A percentile compares a stretch with the other conserved stretches of the same genome.
phyloP scores from a whole-genome alignment of 164 flowering plant genomes.

The Warburgia ugandensis region DNA sequence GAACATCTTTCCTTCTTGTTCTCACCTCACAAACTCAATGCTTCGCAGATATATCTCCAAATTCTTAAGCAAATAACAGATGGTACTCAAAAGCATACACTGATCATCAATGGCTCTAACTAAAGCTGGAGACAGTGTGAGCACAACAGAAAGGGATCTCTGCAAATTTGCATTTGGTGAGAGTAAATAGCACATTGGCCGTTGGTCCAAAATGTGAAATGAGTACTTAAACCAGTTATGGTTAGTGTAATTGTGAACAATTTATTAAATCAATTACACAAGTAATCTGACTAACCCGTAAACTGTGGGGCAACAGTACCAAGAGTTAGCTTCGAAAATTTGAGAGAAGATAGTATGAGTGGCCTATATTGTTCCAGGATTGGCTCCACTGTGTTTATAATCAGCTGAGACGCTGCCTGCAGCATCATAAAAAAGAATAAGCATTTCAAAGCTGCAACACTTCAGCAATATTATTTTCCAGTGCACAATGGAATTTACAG shows the following conservation, averaged over 20 bases:
- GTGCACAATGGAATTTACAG: neutral
- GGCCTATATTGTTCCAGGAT: slow-evolving; percentile 88
- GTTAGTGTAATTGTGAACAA: neutral
- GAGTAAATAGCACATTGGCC: no score
- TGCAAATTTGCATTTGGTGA: no score
- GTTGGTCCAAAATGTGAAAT: no score
- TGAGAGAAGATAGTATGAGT: slow-evolving; percentile 54
- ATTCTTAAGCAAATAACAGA: no score
- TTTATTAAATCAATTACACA: neutral
- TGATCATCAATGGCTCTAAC: no score
- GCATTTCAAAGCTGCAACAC: neutral
- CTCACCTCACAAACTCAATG: no score
- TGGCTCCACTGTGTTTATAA: slow-evolving; percentile 76
- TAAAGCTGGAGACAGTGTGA: no score
- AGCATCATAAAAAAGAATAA: slow-evolving; percentile 1
- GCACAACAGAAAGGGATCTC: no score
- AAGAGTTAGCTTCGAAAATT: slow-evolving; percentile 87
- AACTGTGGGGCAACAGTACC: slow-evolving; percentile 99
- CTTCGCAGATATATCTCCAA: no score
- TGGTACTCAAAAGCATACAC: no score
- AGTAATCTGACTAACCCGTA: slow-evolving; percentile 56
- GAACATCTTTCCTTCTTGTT: no score
- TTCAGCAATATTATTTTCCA: no score
- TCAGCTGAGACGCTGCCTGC: slow-evolving; percentile 97
- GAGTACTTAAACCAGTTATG: neutral